Percentiles rank a stretch among this genome's conserved stretches.
These are phyloP conservation scores for Sporothrix brunneoviolacea DNA, from an alignment of 2,329 filamentous ascomycete genomes.

Conservation along the genomic window DNA sequence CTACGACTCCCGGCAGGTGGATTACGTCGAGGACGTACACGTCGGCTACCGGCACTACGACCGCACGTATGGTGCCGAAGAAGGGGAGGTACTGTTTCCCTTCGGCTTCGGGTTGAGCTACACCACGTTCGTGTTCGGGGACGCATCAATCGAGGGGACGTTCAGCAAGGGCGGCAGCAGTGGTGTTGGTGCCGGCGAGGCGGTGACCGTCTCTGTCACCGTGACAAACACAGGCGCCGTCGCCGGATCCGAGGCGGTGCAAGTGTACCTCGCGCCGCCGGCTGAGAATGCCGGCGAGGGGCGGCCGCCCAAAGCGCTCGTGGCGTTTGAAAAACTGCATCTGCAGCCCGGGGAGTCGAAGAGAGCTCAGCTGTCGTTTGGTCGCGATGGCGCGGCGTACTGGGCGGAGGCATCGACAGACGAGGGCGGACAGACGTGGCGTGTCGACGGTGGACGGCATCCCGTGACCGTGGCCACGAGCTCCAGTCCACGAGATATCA, in stretches of 20 bases:
- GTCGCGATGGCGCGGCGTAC: conserved; percentile 6
- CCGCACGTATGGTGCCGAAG: conserved; percentile 30
- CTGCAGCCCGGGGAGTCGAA: background rate
- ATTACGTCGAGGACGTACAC: conserved; percentile 65
- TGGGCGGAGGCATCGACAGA: too few species aligned
- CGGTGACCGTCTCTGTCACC: conserved; percentile 37
- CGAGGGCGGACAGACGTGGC: background rate
- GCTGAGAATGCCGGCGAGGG: background rate
- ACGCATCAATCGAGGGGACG: conserved; percentile 18
- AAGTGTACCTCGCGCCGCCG: conserved; percentile 45
- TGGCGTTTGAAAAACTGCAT: conserved; percentile 52
- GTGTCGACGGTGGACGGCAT: background rate
- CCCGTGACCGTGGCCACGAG: background rate
- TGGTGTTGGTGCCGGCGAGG: too few species aligned
- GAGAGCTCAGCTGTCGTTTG: background rate
- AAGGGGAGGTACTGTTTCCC: conserved; percentile 21
- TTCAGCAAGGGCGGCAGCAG: too few species aligned
- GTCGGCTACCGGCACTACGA: conserved; percentile 69
- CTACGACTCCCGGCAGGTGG: conserved; percentile 55
- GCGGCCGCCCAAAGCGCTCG: conserved; percentile 45
- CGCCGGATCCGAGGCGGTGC: conserved; percentile 48
- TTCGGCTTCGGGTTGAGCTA: conserved; percentile 25
- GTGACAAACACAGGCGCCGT: conserved; percentile 56
- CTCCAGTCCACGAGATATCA: background rate
- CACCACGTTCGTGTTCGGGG: conserved; percentile 33